These are phyloP conservation scores for Mesembryanthemum crystallinum DNA, from an alignment of 148 eudicot species.

Conservation along the genomic window DNA sequence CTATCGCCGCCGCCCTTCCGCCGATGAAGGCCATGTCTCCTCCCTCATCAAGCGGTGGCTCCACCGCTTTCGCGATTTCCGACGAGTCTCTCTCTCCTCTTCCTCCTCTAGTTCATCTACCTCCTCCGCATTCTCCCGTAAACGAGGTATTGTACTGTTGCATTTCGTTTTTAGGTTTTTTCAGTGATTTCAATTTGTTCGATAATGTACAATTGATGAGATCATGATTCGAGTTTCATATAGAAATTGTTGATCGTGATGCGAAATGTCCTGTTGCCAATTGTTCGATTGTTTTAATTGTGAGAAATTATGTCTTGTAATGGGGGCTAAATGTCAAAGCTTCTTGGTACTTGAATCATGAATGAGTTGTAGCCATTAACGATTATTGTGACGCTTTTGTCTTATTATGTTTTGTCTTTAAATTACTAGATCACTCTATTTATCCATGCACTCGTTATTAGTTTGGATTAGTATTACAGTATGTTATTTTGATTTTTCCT, in stretches of 20 bases:
- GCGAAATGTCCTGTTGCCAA: neutral
- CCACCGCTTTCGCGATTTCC: conserved; percentile 52
- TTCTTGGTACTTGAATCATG: too few species aligned
- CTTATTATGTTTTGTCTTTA: neutral
- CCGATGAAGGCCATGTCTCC: conserved; percentile 40
- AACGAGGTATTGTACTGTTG: neutral
- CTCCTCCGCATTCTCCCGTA: conserved; percentile 44
- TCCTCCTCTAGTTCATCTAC: neutral
- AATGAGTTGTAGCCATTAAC: too few species aligned
- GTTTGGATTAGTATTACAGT: too few species aligned
- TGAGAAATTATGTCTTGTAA: too few species aligned
- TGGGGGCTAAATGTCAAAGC: too few species aligned
- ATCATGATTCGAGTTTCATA: too few species aligned
- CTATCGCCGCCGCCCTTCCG: conserved; percentile 31
- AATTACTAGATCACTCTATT: neutral
- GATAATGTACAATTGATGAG: too few species aligned
- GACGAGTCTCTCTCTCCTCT: conserved; percentile 46
- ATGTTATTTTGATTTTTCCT: too few species aligned
- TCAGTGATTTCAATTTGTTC: neutral
- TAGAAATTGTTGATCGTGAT: neutral
- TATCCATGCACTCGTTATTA: neutral
- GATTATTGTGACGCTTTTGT: neutral
- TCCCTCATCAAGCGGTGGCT: conserved; percentile 45
- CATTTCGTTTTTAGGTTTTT: too few species aligned
- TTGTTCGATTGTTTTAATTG: neutral